phyloP scores from a whole-genome alignment of 495 filamentous ascomycete species.

The Aspergillus asperescens region DNA sequence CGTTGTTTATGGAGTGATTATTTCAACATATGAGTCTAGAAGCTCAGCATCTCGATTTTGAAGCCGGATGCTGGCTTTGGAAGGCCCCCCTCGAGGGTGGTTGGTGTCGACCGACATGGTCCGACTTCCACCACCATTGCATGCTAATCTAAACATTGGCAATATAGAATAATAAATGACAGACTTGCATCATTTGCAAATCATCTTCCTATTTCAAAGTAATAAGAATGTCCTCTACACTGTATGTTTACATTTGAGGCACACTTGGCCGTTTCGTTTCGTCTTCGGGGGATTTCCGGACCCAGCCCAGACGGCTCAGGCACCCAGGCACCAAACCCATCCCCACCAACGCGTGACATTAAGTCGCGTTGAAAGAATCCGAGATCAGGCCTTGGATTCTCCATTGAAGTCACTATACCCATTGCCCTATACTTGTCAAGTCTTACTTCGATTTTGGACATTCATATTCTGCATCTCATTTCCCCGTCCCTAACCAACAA shows the following conservation, averaged over 20 bases:
- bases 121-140: constrained; percentile 11
- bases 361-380: constrained; percentile 7
- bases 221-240: too few relatives aligned
- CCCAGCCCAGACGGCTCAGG: not conserved
- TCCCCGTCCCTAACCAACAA: not conserved
- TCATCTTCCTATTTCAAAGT: not conserved
- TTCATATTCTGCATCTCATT: not conserved
- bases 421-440: not conserved
- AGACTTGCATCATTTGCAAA: constrained; percentile 10
- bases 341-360: constrained; percentile 31
- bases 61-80: constrained; percentile 14
- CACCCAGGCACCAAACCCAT: constrained; percentile 7
- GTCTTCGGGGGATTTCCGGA: not conserved
- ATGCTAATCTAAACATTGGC: constrained; percentile 48
- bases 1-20: constrained; percentile 42
- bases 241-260: too few relatives aligned
- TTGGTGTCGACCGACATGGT: constrained; percentile 6
- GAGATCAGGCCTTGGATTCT: constrained; percentile 1
- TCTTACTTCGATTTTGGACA: not conserved
- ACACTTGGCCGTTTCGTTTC: not conserved
- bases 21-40: constrained; percentile 34
- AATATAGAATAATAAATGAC: constrained; percentile 35
- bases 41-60: constrained; percentile 12
- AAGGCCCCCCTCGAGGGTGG: constrained; percentile 1
- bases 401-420: not conserved